Evolutionary conservation across 805 yeast species (phyloP).

Genomic region (Ogataea siamensis): DNA sequence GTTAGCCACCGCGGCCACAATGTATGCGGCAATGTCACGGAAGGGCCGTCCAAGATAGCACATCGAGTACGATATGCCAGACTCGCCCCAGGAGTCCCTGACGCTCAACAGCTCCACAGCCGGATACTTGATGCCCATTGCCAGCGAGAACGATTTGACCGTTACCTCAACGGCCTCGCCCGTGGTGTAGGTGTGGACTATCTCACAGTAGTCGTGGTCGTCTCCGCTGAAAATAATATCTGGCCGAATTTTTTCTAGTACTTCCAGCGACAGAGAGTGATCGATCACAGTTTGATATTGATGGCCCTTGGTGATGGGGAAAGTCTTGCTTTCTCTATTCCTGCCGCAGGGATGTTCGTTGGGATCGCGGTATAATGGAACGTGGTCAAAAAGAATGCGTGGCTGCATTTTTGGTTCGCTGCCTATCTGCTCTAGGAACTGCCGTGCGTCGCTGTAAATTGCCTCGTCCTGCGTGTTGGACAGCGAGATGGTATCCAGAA

Average conservation of each 20-base stretch:
- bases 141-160: constrained; percentile 88
- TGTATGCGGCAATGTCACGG: constrained; percentile 38
- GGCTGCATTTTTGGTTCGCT: constrained; percentile 42
- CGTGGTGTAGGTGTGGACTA: constrained; percentile 12
- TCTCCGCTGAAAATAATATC: constrained; percentile 81
- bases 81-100: constrained; percentile 28
- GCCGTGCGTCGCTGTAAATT: constrained; percentile 46
- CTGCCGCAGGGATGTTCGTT: constrained; percentile 69
- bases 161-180: constrained; percentile 57
- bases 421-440: constrained; percentile 46
- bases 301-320: constrained; percentile 71
- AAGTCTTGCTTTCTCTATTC: constrained; percentile 63
- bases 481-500: constrained; percentile 81
- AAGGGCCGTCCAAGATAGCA: constrained; percentile 49
- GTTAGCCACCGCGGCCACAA: constrained; percentile 34
- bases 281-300: constrained; percentile 92
- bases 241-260: constrained; percentile 64
- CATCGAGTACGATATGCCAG: constrained; percentile 36
- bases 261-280: constrained; percentile 51
- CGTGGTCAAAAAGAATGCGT: constrained; percentile 75
- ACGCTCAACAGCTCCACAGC: constrained; percentile 83
- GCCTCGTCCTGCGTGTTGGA: constrained; percentile 53
- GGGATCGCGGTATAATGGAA: constrained; percentile 77
- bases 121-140: constrained; percentile 83
- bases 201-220: constrained; percentile 87